Base-by-base conservation (phyloP, 106 monocot genomes). In the Hemerocallis citrina region DNA sequence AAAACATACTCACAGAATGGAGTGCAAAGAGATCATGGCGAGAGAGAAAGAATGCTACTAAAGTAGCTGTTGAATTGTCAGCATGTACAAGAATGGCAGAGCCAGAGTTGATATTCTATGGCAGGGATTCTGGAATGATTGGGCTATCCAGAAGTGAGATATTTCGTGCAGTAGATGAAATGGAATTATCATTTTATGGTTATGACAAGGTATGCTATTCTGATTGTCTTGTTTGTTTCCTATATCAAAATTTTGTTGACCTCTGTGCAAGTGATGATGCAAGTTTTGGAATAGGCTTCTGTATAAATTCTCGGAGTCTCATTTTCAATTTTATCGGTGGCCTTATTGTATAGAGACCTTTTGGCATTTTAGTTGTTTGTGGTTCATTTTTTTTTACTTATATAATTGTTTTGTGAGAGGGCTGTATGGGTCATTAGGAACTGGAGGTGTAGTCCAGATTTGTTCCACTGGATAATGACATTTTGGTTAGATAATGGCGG, bases 81-180 rank as follows among this genome's bases (percentile, higher is more conserved):
- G 29, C 68, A 23, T 29, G 50, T 43, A 7, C 57, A 48, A 35
- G 61, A 49, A 59, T 23, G 41, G 36, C 72, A 51, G 83, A 83
- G 52, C 79, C 82, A 19, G 81, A 99, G n/a, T 59, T 92, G 45
- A 75, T 99, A 43, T 99, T 75, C 64, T 99, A 99, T 84, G 98
- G 98, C 1, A 92, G 58, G 65, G 40, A 75, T 70, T 92, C 98
- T 47, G 98, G 92, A 61, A 63, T 99, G 29, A 74, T 88, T 60
- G 88, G 88, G 24, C 52, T 73, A n/a, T 24, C 40, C 20, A 99
- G 61, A 77, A 77, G 34, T 62, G 71, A 82, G 33, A 21, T 88
- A 35, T 85, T 77, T 38, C 6, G 30, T 62, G 42, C 28, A 20
- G 57, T 34, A 29, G 55, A 45, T 54, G 67, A 57, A n/a, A 51